phyloP scores from a whole-genome alignment of 1,284 basidiomycete species.

The Microbotryum scabiosae region DNA sequence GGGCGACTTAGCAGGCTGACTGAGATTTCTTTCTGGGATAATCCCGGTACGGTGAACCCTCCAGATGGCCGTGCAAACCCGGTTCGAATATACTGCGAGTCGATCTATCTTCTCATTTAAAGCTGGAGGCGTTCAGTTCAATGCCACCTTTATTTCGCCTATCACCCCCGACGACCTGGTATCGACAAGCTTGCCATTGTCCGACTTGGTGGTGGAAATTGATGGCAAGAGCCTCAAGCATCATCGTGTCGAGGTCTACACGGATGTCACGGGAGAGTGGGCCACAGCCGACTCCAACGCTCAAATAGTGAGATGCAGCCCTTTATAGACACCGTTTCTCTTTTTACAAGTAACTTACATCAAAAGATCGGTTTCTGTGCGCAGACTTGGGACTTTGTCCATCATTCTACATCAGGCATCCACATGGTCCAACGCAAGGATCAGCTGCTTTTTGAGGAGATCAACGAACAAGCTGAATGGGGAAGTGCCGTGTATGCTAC shows the following conservation, averaged over 20 bases:
- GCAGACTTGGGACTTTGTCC: constrained; percentile 21
- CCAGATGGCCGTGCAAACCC: constrained; percentile 5
- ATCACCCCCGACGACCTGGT: constrained; percentile 27
- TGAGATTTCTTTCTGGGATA: too few species aligned
- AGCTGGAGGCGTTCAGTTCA: constrained; percentile 16
- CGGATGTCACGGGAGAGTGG: constrained; percentile 31
- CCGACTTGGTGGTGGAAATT: constrained; percentile 25
- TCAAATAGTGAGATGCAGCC: constrained; percentile 11
- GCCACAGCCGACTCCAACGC: constrained; percentile 20
- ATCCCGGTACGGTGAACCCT: too few species aligned
- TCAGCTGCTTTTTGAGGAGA: constrained; percentile 18
- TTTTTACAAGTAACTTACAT: neutral
- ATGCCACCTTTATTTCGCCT: constrained; percentile 27
- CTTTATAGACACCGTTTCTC: neutral
- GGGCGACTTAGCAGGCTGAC: too few species aligned
- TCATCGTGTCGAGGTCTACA: constrained; percentile 23
- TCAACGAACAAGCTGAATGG: constrained; percentile 25
- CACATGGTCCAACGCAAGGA: constrained; percentile 17
- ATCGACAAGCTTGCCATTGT: constrained; percentile 24
- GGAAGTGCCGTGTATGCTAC: constrained; percentile 27
- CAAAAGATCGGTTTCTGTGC: neutral
- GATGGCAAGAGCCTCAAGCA: neutral
- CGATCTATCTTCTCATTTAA: constrained; percentile 21
- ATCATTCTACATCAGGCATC: constrained; percentile 9
- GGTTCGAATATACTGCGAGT: constrained; percentile 18